Conservation (phyloP, 2,329 filamentous ascomycete genomes). For the Talaromyces sp. region DNA sequence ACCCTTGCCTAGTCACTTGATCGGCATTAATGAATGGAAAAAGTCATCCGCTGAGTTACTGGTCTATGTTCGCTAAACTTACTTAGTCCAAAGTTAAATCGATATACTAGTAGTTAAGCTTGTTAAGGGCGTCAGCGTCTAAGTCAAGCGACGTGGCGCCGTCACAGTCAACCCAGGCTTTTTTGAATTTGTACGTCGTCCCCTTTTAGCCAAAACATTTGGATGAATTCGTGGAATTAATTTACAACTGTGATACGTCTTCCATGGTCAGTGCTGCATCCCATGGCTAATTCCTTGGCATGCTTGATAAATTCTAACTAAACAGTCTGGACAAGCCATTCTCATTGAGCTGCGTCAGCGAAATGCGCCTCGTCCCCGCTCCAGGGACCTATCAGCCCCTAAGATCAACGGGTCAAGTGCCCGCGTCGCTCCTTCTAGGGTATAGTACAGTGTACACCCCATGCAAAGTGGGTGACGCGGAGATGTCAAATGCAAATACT, state of each 20-base stretch:
- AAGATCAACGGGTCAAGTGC: constrained; percentile 8
- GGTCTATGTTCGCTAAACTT: too few species aligned
- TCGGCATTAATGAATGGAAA: neutral
- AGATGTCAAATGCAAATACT: constrained; percentile 11
- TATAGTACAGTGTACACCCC: neutral
- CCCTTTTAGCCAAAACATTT: neutral
- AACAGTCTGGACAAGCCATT: neutral
- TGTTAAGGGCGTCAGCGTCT: constrained; percentile 6
- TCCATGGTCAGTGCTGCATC: neutral
- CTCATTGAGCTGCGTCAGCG: constrained; percentile 7
- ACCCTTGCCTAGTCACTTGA: neutral
- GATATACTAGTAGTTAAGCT: neutral
- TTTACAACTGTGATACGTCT: neutral
- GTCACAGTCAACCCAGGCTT: neutral
- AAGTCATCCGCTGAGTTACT: neutral
- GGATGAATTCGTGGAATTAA: neutral
- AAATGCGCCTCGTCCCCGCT: constrained; percentile 5
- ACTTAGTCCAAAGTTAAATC: neutral
- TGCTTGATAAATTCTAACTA: neutral
- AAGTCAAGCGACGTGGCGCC: constrained; percentile 15
- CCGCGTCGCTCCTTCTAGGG: neutral
- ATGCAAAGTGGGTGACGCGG: neutral
- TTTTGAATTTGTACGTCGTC: neutral
- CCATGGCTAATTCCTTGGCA: neutral
- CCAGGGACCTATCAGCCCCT: constrained; percentile 2